phyloP scores from a whole-genome alignment of 176 grass and related monocot genomes.

The Paspalum notatum region DNA sequence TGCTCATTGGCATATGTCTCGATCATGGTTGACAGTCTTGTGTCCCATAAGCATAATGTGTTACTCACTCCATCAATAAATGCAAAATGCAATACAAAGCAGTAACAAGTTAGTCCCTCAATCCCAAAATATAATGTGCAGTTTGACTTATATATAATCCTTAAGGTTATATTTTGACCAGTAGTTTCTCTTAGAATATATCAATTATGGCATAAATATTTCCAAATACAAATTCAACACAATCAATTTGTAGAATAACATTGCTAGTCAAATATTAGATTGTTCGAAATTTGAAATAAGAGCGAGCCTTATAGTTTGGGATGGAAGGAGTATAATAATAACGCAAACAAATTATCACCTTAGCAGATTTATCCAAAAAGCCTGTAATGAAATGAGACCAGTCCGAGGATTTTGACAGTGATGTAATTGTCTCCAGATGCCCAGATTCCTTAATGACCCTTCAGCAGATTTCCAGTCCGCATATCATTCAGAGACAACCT shows the following conservation, averaged over 20 bases:
- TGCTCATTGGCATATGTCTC: conserved; percentile 71
- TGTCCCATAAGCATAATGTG: conserved; percentile 54
- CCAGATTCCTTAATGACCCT: conserved; percentile 68
- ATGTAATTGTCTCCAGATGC: conserved; percentile 69
- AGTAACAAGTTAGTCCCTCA: not conserved
- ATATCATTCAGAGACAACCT: not conserved
- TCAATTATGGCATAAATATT: no score
- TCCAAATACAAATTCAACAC: no score
- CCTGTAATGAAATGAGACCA: conserved; percentile 75
- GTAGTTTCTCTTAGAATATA: no score
- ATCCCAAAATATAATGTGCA: no score
- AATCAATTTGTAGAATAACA: no score
- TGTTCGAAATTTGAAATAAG: no score
- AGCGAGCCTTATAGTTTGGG: no score
- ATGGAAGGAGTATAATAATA: not conserved
- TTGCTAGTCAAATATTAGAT: no score
- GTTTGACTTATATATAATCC: no score
- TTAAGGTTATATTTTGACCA: no score
- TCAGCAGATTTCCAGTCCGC: conserved; percentile 71
- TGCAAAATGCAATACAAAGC: not conserved
- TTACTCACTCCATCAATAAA: not conserved
- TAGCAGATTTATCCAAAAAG: conserved; percentile 74
- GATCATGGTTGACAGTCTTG: conserved; percentile 68
- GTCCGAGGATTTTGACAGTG: conserved; percentile 65
- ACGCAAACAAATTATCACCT: conserved; percentile 51